Conservation (phyloP, 257 asterid species). For the Solanum lignicaule region DNA sequence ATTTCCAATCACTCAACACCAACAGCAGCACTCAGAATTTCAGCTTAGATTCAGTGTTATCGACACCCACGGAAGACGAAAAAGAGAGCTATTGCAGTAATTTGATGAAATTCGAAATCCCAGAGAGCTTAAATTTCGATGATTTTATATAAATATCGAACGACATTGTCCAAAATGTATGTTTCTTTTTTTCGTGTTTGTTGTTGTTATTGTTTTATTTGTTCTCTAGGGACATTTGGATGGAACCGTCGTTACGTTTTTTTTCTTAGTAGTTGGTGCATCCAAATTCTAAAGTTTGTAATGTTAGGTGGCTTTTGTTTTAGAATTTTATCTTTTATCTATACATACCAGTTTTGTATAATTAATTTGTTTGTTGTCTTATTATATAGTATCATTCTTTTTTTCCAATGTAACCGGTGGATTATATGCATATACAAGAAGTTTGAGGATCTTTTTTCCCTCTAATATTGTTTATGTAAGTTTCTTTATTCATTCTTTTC, state of each 20-base stretch:
- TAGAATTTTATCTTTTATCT: neutral
- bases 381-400: neutral
- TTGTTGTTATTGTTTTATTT: neutral
- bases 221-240: slow-evolving; percentile 8
- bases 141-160: slow-evolving; percentile 20
- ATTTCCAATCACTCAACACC: neutral
- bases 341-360: neutral
- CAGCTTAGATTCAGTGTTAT: slow-evolving; percentile 24
- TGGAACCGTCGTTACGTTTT: neutral
- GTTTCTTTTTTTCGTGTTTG: neutral
- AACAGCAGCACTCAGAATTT: slow-evolving; percentile 1
- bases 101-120: slow-evolving; percentile 34
- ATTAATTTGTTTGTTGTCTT: neutral
- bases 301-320: slow-evolving; percentile 2
- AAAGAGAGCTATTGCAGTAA: slow-evolving; percentile 31
- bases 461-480: neutral
- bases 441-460: neutral
- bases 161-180: neutral
- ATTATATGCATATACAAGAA: neutral
- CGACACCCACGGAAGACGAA: slow-evolving; percentile 35
- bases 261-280: neutral
- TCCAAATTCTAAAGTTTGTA: neutral
- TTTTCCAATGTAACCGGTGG: neutral
- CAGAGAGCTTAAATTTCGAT: slow-evolving; percentile 25
- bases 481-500: neutral